These are phyloP conservation scores for sunflower (Helianthus annuus) DNA, from an alignment of 129 eudicot species.

Conservation along the genomic window HanXRQr2.0-SUNRISE NC_035436.2:955079-955578, in stretches of 20 bases:
- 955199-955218: background rate
- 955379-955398: slow-evolving; percentile 55
- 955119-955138: background rate
- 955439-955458: slow-evolving; percentile 36
- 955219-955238: background rate
- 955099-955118: slow-evolving; percentile 72
- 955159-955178: too few species aligned
- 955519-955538: too few species aligned
- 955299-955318: slow-evolving; percentile 71
- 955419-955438: slow-evolving; percentile 37
- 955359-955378: slow-evolving; percentile 45
- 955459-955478: slow-evolving; percentile 38
- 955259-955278: slow-evolving; percentile 40
- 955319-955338: slow-evolving; percentile 47
- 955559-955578: too few species aligned
- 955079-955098: slow-evolving; percentile 70
- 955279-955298: slow-evolving; percentile 70
- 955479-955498: background rate
- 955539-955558: too few species aligned
- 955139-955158: too few species aligned
- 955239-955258: background rate
- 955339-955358: slow-evolving; percentile 43
- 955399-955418: slow-evolving; percentile 32
- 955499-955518: background rate
- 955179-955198: background rate